These are phyloP conservation scores for Diatrype stigma DNA, from an alignment of 2,329 filamentous ascomycete genomes.

Conservation along the genomic window DNA sequence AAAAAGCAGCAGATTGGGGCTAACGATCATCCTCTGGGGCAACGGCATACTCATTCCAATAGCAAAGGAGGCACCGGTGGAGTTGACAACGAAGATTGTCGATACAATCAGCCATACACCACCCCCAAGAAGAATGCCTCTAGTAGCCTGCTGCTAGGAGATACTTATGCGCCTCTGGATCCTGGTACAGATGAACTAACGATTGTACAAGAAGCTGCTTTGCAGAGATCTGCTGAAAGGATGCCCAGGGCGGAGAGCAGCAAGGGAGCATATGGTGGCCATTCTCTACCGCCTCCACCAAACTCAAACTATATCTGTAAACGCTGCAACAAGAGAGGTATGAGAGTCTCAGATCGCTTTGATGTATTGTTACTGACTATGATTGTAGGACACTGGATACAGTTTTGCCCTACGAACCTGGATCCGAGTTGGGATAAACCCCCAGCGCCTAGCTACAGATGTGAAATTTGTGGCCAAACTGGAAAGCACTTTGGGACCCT, in stretches of 20 bases:
- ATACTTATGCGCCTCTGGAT: background rate
- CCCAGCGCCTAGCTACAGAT: slow-evolving; percentile 28
- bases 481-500: slow-evolving; percentile 33
- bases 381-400: slow-evolving; percentile 33
- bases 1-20: slow-evolving; percentile 8
- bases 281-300: slow-evolving; percentile 3
- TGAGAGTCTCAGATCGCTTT: slow-evolving; percentile 1
- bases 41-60: background rate
- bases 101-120: background rate
- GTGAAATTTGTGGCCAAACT: slow-evolving; percentile 27
- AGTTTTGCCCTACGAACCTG: slow-evolving; percentile 38
- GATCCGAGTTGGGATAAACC: slow-evolving; percentile 32
- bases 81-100: background rate
- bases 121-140: background rate
- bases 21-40: slow-evolving; percentile 12
- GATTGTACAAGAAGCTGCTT: slow-evolving; percentile 3
- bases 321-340: slow-evolving; percentile 29
- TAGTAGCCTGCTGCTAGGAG: background rate
- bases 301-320: slow-evolving; percentile 25
- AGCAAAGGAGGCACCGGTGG: slow-evolving; percentile 4
- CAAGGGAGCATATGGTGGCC: background rate
- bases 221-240: slow-evolving; percentile 2
- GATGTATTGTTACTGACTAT: slow-evolving; percentile 5
- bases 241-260: background rate
- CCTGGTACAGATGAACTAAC: slow-evolving; percentile 2